These are phyloP conservation scores for Cryptosporidium ryanae DNA, from an alignment of 169 alveolate species.

Conservation along the genomic window DNA sequence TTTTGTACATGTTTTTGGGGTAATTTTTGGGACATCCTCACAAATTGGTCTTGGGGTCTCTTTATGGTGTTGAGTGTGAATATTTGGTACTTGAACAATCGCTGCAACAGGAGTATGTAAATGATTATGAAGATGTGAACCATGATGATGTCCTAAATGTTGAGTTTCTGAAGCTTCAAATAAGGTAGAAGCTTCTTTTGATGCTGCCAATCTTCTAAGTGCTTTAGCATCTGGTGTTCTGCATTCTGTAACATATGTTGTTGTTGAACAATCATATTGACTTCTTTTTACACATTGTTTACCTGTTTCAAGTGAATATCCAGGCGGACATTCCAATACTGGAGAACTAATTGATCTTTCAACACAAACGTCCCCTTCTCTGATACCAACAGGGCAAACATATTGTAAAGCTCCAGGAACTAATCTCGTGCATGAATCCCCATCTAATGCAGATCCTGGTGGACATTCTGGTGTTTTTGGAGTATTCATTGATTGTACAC, in stretches of 20 bases:
- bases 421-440: conserved; percentile 69
- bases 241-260: conserved; percentile 73
- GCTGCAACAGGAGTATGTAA: conserved; percentile 8
- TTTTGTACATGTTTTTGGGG: conserved; percentile 70
- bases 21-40: conserved; percentile 74
- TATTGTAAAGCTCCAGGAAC: conserved; percentile 73
- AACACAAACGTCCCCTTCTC: conserved; percentile 73
- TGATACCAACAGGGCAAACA: conserved; percentile 55
- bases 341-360: conserved; percentile 73
- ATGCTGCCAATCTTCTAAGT: conserved; percentile 49
- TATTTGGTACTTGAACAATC: conserved; percentile 32
- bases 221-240: conserved; percentile 66
- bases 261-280: conserved; percentile 71
- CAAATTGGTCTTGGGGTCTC: conserved; percentile 72
- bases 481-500: conserved; percentile 41
- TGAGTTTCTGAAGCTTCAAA: conserved; percentile 27
- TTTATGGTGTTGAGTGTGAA: conserved; percentile 71
- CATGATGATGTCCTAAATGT: conserved; percentile 49
- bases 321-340: conserved; percentile 71
- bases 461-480: conserved; percentile 75
- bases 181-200: conserved; percentile 36
- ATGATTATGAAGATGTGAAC: conserved; percentile 16
- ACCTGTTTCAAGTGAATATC: conserved; percentile 73
- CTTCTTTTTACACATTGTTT: conserved; percentile 73
- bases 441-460: conserved; percentile 75